phyloP scores from a whole-genome alignment of 73 alveolate species.

The Halteria grandinella region DNA sequence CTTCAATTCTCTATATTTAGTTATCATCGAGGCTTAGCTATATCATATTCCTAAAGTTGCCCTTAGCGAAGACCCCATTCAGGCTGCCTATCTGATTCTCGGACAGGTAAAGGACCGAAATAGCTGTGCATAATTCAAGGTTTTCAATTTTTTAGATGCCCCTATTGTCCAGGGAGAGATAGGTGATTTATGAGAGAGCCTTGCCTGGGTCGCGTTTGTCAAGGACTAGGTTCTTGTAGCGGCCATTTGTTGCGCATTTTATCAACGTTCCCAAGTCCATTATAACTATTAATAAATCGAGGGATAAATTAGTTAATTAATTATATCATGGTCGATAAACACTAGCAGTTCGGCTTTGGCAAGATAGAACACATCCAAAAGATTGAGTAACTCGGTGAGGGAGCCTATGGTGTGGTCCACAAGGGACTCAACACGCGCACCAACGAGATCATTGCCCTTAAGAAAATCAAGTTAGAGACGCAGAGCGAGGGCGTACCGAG shows the following conservation, averaged over 20 bases:
- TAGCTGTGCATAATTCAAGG: conserved; percentile 30
- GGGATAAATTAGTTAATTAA: background rate
- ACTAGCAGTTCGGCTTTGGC: conserved; percentile 15
- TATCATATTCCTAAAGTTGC: conserved; percentile 7
- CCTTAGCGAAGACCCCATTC: too few species aligned
- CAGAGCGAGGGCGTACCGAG: conserved; percentile 67
- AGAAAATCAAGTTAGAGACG: conserved; percentile 70
- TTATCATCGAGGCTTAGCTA: conserved; percentile 18
- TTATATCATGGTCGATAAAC: background rate
- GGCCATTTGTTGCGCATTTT: conserved; percentile 14
- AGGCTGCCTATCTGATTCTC: conserved; percentile 64
- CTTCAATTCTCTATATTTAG: conserved; percentile 43
- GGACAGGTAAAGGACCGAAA: conserved; percentile 46
- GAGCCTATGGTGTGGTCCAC: conserved; percentile 92
- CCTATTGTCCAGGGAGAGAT: conserved; percentile 46
- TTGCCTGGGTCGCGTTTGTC: conserved; percentile 18
- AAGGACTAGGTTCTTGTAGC: conserved; percentile 8
- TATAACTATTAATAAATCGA: background rate
- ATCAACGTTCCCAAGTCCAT: conserved; percentile 6
- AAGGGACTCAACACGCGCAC: conserved; percentile 66
- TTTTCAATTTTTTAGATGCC: conserved; percentile 29
- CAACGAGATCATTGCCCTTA: conserved; percentile 69
- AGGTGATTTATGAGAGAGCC: conserved; percentile 50
- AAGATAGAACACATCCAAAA: conserved; percentile 43
- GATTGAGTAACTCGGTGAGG: conserved; percentile 83